Percentiles rank a stretch among this genome's conserved stretches.
These are phyloP conservation scores for Ploettnerulaceae sp. DNA, from an alignment of 2,329 filamentous ascomycete genomes.

Conservation along the genomic window DNA sequence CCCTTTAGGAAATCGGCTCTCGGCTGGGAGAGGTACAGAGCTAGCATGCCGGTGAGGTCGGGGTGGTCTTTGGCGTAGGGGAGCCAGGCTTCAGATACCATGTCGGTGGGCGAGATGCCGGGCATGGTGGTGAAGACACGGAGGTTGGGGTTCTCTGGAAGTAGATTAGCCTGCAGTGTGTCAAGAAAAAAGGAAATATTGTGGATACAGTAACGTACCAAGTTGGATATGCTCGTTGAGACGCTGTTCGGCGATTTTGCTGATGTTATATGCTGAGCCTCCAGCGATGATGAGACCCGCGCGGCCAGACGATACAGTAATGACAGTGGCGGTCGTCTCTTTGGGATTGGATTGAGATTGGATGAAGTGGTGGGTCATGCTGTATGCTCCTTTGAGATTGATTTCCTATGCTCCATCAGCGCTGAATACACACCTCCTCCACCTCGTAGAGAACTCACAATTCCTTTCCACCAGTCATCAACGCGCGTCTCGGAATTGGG, in stretches of 20 bases:
- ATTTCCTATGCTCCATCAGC: conserved; percentile 36
- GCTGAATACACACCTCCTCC: not conserved
- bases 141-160: conserved; percentile 39
- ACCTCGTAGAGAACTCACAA: conserved; percentile 2
- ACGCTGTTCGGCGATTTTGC: conserved; percentile 42
- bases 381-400: conserved; percentile 46
- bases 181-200: conserved; percentile 25
- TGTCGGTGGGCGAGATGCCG: conserved; percentile 42
- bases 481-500: conserved; percentile 38
- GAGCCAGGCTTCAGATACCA: conserved; percentile 31
- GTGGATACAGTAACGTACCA: conserved; percentile 9
- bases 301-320: conserved; percentile 40
- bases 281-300: conserved; percentile 34
- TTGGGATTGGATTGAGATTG: conserved; percentile 31
- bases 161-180: not conserved
- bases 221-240: conserved; percentile 38
- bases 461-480: conserved; percentile 41
- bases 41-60: conserved; percentile 32
- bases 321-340: conserved; percentile 33
- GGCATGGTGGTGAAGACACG: conserved; percentile 45
- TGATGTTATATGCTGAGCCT: conserved; percentile 42
- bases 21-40: conserved; percentile 30
- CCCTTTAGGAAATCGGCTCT: conserved; percentile 36
- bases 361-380: conserved; percentile 44
- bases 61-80: conserved; percentile 35